These are phyloP conservation scores for Phytophthora macrochlamydospora DNA, from an alignment of 352 stramenopile species.

Conservation along the genomic window DNA sequence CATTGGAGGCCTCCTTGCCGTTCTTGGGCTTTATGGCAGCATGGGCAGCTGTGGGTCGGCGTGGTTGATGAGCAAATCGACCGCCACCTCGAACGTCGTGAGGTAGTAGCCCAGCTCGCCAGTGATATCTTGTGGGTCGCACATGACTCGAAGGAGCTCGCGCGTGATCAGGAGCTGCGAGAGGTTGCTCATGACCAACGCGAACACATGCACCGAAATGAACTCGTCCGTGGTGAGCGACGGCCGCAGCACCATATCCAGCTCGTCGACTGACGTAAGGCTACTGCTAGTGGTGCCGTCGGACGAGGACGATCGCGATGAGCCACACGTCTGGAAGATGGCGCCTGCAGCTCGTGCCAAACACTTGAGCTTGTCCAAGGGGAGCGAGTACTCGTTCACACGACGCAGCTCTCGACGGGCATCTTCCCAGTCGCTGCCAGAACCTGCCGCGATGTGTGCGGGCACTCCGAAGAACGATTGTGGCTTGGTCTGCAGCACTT, in stretches of 20 bases:
- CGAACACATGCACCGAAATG: constrained; percentile 65
- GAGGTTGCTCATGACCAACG: constrained; percentile 58
- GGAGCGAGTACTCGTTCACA: constrained; percentile 63
- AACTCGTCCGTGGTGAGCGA: constrained; percentile 72
- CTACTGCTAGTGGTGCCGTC: constrained; percentile 30
- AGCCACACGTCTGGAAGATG: constrained; percentile 54
- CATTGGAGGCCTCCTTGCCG: neutral
- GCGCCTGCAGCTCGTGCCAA: constrained; percentile 61
- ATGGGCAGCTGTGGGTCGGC: constrained; percentile 45
- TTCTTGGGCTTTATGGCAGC: constrained; percentile 20
- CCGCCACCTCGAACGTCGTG: constrained; percentile 70
- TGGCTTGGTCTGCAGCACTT: constrained; percentile 54
- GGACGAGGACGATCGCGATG: constrained; percentile 26
- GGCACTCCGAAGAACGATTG: constrained; percentile 65
- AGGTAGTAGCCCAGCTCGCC: constrained; percentile 80
- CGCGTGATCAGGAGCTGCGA: constrained; percentile 52
- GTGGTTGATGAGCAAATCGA: constrained; percentile 60
- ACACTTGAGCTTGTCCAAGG: constrained; percentile 77
- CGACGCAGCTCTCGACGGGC: constrained; percentile 54
- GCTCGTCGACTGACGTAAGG: constrained; percentile 42
- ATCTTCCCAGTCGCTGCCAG: constrained; percentile 59
- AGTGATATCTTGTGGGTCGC: constrained; percentile 59
- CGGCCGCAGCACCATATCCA: constrained; percentile 36
- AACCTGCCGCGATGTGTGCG: constrained; percentile 40
- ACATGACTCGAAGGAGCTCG: constrained; percentile 60